A percentile compares a stretch with the other conserved stretches of the same genome.
Evolutionary conservation across 768 basidiomycete species (phyloP).

Genomic region (Mycena pura): DNA sequence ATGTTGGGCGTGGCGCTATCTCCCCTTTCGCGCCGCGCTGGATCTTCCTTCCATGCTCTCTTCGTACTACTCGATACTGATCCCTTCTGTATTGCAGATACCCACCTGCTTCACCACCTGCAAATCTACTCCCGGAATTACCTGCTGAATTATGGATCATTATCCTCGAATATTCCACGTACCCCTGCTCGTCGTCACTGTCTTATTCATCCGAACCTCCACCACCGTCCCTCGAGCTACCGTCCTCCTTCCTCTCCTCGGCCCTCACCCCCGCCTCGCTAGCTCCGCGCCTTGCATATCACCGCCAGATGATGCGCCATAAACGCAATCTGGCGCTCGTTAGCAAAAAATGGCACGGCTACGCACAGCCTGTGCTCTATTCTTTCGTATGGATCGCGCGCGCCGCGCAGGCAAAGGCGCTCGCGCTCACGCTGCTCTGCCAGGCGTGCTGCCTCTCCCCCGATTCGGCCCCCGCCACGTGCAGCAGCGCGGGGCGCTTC

Average conservation of each 20-base stretch:
- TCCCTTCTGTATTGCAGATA: too few species aligned
- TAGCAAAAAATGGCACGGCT: conserved; percentile 59
- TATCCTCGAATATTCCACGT: conserved; percentile 65
- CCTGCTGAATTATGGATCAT: conserved; percentile 73
- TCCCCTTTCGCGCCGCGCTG: too few species aligned
- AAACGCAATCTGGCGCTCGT: conserved; percentile 63
- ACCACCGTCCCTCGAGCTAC: conserved; percentile 54
- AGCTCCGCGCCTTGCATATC: conserved; percentile 45
- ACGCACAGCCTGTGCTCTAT: conserved; percentile 63
- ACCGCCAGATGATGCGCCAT: conserved; percentile 53
- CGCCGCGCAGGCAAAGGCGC: conserved; percentile 55
- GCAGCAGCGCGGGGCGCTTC: conserved; percentile 48
- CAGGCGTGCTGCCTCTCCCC: conserved; percentile 17
- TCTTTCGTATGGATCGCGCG: conserved; percentile 75
- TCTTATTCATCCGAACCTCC: conserved; percentile 13
- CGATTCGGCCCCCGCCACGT: conserved; percentile 28
- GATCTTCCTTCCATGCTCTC: too few species aligned
- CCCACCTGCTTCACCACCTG: too few species aligned
- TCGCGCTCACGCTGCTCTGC: conserved; percentile 37
- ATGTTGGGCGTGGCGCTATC: too few species aligned
- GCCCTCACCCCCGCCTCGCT: conserved; percentile 44
- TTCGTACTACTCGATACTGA: too few species aligned
- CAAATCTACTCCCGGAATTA: conserved; percentile 45
- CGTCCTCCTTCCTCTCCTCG: conserved; percentile 64
- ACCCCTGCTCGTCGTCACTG: conserved; percentile 31